Base-by-base conservation (phyloP, 2,329 filamentous ascomycete species). In the Penicillium occitanis region DNA sequence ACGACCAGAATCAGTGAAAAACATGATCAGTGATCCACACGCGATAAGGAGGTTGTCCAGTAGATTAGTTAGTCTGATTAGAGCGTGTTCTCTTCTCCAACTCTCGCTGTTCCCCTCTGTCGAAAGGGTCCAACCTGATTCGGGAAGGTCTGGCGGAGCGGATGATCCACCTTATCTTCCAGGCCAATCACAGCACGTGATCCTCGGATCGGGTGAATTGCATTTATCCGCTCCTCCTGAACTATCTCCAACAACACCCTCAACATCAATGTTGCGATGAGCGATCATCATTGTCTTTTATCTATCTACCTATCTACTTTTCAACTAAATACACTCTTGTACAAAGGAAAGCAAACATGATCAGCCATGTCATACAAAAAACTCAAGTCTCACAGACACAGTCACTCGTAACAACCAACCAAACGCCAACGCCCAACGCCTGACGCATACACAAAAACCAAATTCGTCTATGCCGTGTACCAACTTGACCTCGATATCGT, bases 21-120 rank as follows among this genome's bases (percentile, higher is more conserved):
- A 14, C 53, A 57, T 57, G 30, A 25, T 40, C 53, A 37, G 33
- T 22, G 33, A 17, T 37, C 53, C 53, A 57, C 53, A 55, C 46
- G 28, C 53, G 53, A 57, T 57, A 57, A 57, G 53, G 51, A 57
- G 33, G n/a, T 40, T 40, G 51, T 25, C 51, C 14, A 19, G 48
- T 13, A 30, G 48, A 28, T 14, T 40, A 30, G 6, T 46, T 46
- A 46, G 46, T 28, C 46, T 14, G 22, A 28, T 22, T 19, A 35
- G n/a, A 35, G 30, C 37, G 30, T 11, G 51, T n/a, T 33, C 25
- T 57, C 51, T 57, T 57, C 53, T 40, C 53, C 33, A 57, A 57
- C 37, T 55, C 28, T 55, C 6, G 33, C 30, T 40, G 33, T 57
- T 57, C 30, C 53, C 30, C 25, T 51, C 48, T 33, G 30, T 17